Base-by-base conservation (phyloP, 179 eudicot genomes). In the Dionaea muscipula region DNA sequence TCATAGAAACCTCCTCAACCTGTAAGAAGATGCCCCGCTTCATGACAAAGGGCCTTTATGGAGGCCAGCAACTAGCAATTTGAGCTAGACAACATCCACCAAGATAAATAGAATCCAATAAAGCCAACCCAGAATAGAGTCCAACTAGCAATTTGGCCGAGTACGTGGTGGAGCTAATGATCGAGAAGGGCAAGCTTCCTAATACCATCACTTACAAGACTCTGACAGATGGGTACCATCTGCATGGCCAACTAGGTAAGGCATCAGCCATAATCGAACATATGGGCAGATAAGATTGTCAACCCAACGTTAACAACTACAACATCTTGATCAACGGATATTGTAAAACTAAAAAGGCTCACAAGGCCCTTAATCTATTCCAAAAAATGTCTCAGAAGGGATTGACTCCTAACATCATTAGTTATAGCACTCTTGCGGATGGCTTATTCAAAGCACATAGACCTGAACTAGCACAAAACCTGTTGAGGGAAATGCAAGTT, bases 21-120 rank as follows among this genome's bases (percentile, higher is more conserved):
- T 37, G 82, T 76, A 69, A 90, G 85, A 67, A 90, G 80, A 75
- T 90, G 97, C 12, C 97, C 97, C 44, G 97, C 97, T 78, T 90
- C 97, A 78, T 90, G 97, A 61, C 86, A 90, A 59, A 90, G 85
- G 72, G 90, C 75, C 79, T 81, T 60, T 78, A 62, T 24, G 97
- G 95, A 62, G 97, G 97, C 97, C 97, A 90, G 56, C 78, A 86
- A 75, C 97, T 81, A 56, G 95, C 75, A 26, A 90, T 81, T 67
- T 80, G 94, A 60, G 97, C 95, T 54, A 83, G 74, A 68, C 95
- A 90, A 1, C 84, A 48, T 55, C 97, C 95, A 54, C 97, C 97
- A 57, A 90, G 94, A 69, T 80, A 74, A 64, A 86, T 56, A 54
- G 94, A 78, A 58, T 90, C 97, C 16, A 66, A 26, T 60, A 77